Evolutionary conservation across 2,329 filamentous ascomycete species (phyloP), one percentile per base, ranked within the genome.

Genomic region (Didymella segeticola): DNA sequence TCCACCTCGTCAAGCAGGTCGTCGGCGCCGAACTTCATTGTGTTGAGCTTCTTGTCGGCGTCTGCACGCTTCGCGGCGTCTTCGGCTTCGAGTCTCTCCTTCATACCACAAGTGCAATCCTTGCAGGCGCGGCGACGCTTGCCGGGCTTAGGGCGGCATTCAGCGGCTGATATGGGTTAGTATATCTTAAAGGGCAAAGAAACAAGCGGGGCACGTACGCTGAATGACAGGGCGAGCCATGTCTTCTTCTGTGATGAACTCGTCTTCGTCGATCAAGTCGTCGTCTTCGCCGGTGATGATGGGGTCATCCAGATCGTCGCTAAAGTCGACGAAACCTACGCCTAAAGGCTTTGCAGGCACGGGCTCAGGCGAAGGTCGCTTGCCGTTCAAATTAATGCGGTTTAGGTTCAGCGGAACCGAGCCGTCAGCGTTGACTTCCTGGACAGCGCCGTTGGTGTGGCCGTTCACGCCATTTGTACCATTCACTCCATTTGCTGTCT

Each of bases 81-180:
- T 79, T 98, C 91, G n/a, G 88, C 88, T 66, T 91, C 89, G 43
- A 98, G 78, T 57, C 89, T 86, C 73, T 95, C 86, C 20, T 93
- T 91, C 22, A 99, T 86, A 43, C 95, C 95, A 72, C 95, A 99
- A 8, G 90, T 93, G 80, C 95, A 99, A 80, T 99, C 95, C 78
- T 99, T 98, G 82, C 95, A 99, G 53, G 95, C 92, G 58, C 93
- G 88, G 49, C 93, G 89, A 64, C 93, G 88, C 80, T 96, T 96
- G 53, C 90, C 91, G 37, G 88, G 83, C 77, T 95, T 91, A 41
- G 93, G 93, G 54, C 88, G 86, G 75, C 95, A 99, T 72, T 96
- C 91, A 22, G 88, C 84, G 46, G 95, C 93, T 90, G 60, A 15
- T 22, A 46, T 22, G 62, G 47, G 33, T 55, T 30, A 66, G 56